These are phyloP conservation scores for Penicillium sp. DNA, from an alignment of 2,329 filamentous ascomycete species.

Conservation along the genomic window DNA sequence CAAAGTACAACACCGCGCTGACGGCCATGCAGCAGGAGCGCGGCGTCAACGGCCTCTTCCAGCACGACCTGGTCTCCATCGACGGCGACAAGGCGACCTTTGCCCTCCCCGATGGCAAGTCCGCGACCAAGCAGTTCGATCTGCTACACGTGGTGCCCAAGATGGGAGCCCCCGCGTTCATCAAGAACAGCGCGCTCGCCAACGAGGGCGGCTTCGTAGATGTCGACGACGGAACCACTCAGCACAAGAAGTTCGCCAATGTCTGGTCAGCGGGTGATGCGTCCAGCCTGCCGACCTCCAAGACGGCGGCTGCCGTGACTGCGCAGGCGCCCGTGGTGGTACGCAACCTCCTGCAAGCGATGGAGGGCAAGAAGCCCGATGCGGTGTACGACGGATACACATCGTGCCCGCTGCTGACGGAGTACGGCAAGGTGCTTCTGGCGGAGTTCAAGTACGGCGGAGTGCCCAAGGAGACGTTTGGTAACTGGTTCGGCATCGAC, in stretches of 20 bases:
- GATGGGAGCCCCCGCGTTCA: conserved; percentile 54
- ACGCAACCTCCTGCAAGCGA: conserved; percentile 43
- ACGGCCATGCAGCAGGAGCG: conserved; percentile 52
- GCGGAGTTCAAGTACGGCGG: conserved; percentile 63
- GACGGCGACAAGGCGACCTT: conserved; percentile 53
- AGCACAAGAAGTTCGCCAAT: conserved; percentile 52
- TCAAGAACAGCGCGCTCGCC: conserved; percentile 51
- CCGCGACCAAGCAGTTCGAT: conserved; percentile 49
- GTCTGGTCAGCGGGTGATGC: conserved; percentile 58
- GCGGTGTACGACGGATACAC: conserved; percentile 53
- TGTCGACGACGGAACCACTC: conserved; percentile 51
- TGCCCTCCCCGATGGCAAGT: conserved; percentile 41
- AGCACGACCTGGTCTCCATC: conserved; percentile 53
- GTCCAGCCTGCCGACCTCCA: conserved; percentile 55
- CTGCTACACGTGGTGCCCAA: conserved; percentile 56
- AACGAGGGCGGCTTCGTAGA: conserved; percentile 56
- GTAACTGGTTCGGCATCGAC: conserved; percentile 51
- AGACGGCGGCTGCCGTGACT: conserved; percentile 53
- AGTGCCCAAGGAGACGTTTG: conserved; percentile 59
- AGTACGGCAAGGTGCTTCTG: conserved; percentile 59
- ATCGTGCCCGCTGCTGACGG: conserved; percentile 51
- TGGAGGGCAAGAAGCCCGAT: conserved; percentile 46
- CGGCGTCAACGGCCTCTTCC: conserved; percentile 55
- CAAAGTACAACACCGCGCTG: conserved; percentile 54
- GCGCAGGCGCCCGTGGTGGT: conserved; percentile 50